These are phyloP conservation scores for Auriscalpium orientale DNA, from an alignment of 768 basidiomycete genomes.

Conservation along the genomic window DNA sequence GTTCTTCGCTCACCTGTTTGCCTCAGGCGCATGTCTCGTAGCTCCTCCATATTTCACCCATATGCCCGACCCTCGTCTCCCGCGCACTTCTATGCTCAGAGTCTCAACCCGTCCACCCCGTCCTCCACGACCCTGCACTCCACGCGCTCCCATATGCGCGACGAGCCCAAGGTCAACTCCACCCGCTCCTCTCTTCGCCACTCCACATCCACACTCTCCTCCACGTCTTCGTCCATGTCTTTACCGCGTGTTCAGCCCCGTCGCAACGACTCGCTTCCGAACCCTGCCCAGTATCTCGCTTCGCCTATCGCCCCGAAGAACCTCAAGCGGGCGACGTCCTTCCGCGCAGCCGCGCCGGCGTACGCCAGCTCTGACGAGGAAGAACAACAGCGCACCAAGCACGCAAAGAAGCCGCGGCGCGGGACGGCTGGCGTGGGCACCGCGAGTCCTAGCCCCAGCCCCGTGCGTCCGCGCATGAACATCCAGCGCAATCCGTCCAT, in stretches of 20 bases:
- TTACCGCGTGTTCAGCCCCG: conserved; percentile 4
- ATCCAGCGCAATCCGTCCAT: conserved; percentile 12
- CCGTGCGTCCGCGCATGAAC: conserved; percentile 7
- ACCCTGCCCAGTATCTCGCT: background rate
- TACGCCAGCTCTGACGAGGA: conserved; percentile 4
- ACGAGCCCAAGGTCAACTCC: conserved; percentile 6
- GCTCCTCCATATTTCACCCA: conserved; percentile 49
- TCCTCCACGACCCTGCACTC: conserved; percentile 15
- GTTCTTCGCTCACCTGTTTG: background rate
- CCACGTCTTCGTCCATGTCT: conserved; percentile 11
- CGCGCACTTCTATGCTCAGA: conserved; percentile 27
- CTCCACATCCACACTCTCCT: conserved; percentile 8
- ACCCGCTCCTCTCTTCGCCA: conserved; percentile 5
- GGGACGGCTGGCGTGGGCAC: conserved; percentile 1
- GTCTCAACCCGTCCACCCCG: conserved; percentile 23
- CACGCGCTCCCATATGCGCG: background rate
- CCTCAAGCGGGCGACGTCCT: conserved; percentile 14
- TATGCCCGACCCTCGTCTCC: conserved; percentile 31
- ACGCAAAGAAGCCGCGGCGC: conserved; percentile 13
- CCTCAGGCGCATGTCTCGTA: conserved; percentile 48
- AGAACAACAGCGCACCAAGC: background rate
- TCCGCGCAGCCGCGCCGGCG: conserved; percentile 6
- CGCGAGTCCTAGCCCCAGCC: background rate
- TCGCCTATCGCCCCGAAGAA: background rate
- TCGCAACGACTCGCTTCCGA: conserved; percentile 10